A percentile compares a stretch with the other conserved stretches of the same genome.
Conservation (phyloP, 257 asterid species). For the Plantago ovata region DNA sequence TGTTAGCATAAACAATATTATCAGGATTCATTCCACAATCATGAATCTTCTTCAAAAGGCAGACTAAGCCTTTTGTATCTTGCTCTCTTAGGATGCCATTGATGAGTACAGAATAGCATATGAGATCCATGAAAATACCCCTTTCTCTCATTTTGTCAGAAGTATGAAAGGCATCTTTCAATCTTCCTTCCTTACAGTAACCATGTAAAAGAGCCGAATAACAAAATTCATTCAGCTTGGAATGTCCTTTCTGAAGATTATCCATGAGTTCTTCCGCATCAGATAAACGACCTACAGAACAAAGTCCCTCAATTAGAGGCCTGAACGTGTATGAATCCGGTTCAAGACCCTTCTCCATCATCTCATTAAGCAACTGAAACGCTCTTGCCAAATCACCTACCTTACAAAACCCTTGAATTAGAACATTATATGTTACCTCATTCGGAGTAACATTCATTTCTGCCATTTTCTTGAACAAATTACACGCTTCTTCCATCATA, state of each 20-base stretch:
- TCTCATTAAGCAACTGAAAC: conserved; percentile 67
- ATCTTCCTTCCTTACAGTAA: conserved; percentile 58
- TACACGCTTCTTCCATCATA: conserved; percentile 58
- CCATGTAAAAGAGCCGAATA: conserved; percentile 75
- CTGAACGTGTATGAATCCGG: conserved; percentile 85
- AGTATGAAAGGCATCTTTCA: conserved; percentile 55
- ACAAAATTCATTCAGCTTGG: conserved; percentile 65
- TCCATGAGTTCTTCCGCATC: conserved; percentile 66
- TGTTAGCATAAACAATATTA: conserved; percentile 54
- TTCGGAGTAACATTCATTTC: conserved; percentile 57
- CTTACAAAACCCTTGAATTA: conserved; percentile 75
- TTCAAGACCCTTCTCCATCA: conserved; percentile 57
- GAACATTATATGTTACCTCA: conserved; percentile 75
- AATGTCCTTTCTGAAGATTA: conserved; percentile 41
- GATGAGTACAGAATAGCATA: conserved; percentile 67
- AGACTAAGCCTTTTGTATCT: conserved; percentile 34
- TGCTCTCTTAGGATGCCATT: conserved; percentile 43
- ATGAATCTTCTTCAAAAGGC: conserved; percentile 51
- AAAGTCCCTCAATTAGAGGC: conserved; percentile 66
- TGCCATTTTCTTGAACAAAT: conserved; percentile 46
- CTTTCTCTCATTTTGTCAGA: conserved; percentile 50
- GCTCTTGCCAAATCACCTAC: conserved; percentile 50
- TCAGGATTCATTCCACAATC: conserved; percentile 64
- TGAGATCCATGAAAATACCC: conserved; percentile 62
- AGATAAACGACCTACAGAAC: conserved; percentile 52